Conservation (phyloP, 78 protist genomes). For the Monocercomonoides exilis region DNA sequence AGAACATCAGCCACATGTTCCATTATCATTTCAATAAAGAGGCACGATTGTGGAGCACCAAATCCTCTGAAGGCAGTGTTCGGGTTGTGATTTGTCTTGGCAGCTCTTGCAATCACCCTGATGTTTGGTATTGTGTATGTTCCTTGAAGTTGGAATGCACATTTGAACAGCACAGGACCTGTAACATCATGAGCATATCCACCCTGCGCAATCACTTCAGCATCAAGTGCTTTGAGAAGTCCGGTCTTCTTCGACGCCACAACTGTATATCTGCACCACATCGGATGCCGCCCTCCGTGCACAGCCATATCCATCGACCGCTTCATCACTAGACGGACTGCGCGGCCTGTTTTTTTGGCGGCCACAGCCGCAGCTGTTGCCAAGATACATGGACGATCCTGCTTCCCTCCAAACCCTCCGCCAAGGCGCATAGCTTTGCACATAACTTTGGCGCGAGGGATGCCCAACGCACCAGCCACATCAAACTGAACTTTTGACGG, state of each 20-base stretch:
- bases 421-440: constrained; percentile 65
- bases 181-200: constrained; percentile 68
- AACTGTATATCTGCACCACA: constrained; percentile 44
- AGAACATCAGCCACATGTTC: constrained; percentile 51
- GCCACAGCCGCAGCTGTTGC: constrained; percentile 47
- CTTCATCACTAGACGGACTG: constrained; percentile 59
- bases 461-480: constrained; percentile 54
- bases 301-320: constrained; percentile 68
- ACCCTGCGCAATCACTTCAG: constrained; percentile 50
- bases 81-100: constrained; percentile 68
- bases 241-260: constrained; percentile 16
- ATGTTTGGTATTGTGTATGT: constrained; percentile 67
- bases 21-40: constrained; percentile 54
- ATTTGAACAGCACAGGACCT: constrained; percentile 74
- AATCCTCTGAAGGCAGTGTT: constrained; percentile 91
- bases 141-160: constrained; percentile 67
- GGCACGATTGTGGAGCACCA: constrained; percentile 85
- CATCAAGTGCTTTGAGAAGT: not conserved
- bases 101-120: constrained; percentile 38
- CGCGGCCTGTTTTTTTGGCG: constrained; percentile 34
- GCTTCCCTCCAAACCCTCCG: constrained; percentile 90
- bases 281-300: constrained; percentile 82
- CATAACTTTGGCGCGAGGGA: constrained; percentile 48
- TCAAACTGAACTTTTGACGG: constrained; percentile 26
- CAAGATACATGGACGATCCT: constrained; percentile 33